Conservation (phyloP, 2,329 filamentous ascomycete species). For the Endocalyx cinctus region DNA sequence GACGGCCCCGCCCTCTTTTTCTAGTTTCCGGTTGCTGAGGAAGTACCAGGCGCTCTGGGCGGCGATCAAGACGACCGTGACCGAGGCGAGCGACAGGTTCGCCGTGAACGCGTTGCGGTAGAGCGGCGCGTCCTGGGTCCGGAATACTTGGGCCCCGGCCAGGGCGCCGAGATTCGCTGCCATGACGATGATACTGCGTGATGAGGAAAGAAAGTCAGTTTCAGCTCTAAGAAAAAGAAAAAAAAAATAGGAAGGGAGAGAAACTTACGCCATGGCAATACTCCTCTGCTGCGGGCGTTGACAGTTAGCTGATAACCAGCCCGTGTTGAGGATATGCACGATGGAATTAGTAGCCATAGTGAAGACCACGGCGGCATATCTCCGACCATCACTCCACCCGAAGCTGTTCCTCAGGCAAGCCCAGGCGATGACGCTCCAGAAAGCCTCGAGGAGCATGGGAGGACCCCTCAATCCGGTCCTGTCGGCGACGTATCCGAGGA, state of each 20-base stretch:
- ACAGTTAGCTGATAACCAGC: constrained; percentile 26
- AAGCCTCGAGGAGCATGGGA: constrained; percentile 27
- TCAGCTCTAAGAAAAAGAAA: not conserved
- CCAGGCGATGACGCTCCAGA: constrained; percentile 35
- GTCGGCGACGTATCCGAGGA: constrained; percentile 15
- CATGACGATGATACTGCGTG: constrained; percentile 29
- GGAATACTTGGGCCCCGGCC: constrained; percentile 22
- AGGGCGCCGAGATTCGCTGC: constrained; percentile 21
- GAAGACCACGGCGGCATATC: constrained; percentile 21
- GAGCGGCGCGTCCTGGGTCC: constrained; percentile 21
- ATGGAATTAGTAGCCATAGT: constrained; percentile 22
- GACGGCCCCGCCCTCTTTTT: constrained; percentile 7
- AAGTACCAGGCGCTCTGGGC: constrained; percentile 17
- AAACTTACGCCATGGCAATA: constrained; percentile 25
- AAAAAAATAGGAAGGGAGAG: not conserved
- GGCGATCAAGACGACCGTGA: constrained; percentile 13
- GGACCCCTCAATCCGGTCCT: constrained; percentile 30
- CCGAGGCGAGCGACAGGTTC: constrained; percentile 16
- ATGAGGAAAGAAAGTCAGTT: not conserved
- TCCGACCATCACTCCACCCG: constrained; percentile 13
- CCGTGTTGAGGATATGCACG: constrained; percentile 27
- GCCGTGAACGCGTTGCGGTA: constrained; percentile 21
- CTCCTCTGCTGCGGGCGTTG: constrained; percentile 21
- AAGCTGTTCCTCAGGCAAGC: constrained; percentile 25
- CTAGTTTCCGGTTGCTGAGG: constrained; percentile 16